These are phyloP conservation scores for Auricularia sp. DNA, from an alignment of 768 basidiomycete species.

Conservation along the genomic window DNA sequence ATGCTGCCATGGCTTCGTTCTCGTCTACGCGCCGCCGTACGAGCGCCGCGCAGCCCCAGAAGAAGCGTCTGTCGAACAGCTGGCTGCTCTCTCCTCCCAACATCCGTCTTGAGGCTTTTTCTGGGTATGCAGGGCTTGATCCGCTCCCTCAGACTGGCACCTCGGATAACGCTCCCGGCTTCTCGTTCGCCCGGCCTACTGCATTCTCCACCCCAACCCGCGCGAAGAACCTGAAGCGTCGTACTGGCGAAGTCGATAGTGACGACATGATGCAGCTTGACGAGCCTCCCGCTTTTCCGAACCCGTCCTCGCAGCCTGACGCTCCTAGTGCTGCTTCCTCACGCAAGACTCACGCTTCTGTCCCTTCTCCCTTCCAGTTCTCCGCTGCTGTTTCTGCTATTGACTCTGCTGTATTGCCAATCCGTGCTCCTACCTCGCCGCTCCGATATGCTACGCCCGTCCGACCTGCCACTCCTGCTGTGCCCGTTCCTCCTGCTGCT, in stretches of 20 bases:
- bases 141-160: too few relatives aligned
- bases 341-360: not conserved
- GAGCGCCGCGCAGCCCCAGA: not conserved
- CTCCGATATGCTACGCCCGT: not conserved
- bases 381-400: constrained; percentile 7
- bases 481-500: not conserved
- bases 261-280: not conserved
- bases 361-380: constrained; percentile 3
- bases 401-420: not conserved
- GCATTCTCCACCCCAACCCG: not conserved
- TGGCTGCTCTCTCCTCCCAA: not conserved
- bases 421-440: not conserved
- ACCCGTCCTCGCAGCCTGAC: not conserved
- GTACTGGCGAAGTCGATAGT: not conserved
- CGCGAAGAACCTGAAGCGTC: not conserved
- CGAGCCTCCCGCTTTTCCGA: not conserved
- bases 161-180: not conserved
- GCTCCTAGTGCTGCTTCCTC: not conserved
- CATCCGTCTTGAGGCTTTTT: not conserved
- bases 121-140: not conserved
- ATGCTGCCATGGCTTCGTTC: not conserved
- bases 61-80: not conserved
- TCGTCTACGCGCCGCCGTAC: not conserved
- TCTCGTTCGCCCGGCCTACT: not conserved
- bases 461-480: not conserved